These are phyloP conservation scores for Colletotrichum cuscutae DNA, from an alignment of 2,329 filamentous ascomycete species.

Conservation along the genomic window DNA sequence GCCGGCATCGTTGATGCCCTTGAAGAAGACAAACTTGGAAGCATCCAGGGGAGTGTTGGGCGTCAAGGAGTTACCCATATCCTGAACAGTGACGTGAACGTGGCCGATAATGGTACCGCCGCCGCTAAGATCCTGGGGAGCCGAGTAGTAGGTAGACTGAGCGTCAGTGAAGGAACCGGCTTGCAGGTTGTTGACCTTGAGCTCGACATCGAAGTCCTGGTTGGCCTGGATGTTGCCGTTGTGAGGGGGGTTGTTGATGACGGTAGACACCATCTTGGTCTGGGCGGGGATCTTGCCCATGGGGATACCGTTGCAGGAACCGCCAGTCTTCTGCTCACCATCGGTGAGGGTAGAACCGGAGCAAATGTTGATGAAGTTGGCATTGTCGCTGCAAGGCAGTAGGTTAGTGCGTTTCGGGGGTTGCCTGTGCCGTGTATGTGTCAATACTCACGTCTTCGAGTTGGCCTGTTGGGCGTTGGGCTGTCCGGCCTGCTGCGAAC, in stretches of 20 bases:
- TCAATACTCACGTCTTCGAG: conserved; percentile 59
- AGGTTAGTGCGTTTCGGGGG: neutral
- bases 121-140: conserved; percentile 63
- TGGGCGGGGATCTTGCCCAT: conserved; percentile 70
- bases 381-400: conserved; percentile 55
- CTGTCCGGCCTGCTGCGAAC: conserved; percentile 59
- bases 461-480: conserved; percentile 59
- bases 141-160: conserved; percentile 68
- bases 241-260: conserved; percentile 64
- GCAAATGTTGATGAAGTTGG: conserved; percentile 75
- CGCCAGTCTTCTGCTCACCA: conserved; percentile 65
- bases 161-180: conserved; percentile 72
- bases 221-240: conserved; percentile 58
- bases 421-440: neutral
- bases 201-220: conserved; percentile 62
- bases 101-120: conserved; percentile 66
- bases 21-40: conserved; percentile 69
- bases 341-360: conserved; percentile 65
- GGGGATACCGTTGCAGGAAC: conserved; percentile 72
- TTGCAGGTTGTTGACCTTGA: conserved; percentile 63
- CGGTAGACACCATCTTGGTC: conserved; percentile 66
- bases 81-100: conserved; percentile 69
- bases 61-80: conserved; percentile 61
- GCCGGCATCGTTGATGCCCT: conserved; percentile 72
- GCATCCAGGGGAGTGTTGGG: conserved; percentile 64